Base-by-base conservation (phyloP, 2,329 filamentous ascomycete genomes). In the Cercospora sp. region DNA sequence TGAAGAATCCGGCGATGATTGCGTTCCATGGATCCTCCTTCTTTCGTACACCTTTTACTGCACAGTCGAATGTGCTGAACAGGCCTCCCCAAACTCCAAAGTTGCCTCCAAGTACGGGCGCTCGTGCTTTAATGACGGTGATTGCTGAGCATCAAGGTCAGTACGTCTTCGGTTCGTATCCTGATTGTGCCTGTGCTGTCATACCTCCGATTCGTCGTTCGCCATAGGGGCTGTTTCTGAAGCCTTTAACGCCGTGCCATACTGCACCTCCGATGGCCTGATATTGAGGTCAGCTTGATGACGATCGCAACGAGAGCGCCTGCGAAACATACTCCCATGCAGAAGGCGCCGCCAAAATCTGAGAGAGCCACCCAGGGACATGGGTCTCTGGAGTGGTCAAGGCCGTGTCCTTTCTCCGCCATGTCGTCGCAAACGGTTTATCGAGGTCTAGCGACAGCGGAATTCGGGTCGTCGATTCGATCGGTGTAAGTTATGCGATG, bases 1-100 rank as follows among this genome's bases (percentile, higher is more conserved):
- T 98, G 82, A 97, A 94, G 86, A 97, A 97, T 64, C 95, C 95
- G 51, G 94, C 95, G 75, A 94, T 96, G 80, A 99, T 98, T 77
- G 94, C 93, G 83, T 98, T 98, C 84, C 93, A 98, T 13, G 95
- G 93, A 80, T 98, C 95, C 81, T 99, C 95, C 89, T 97, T 98
- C 86, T 95, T 92, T 42, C 80, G 77, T 73, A 85, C 84, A 67
- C 94, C 94, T 86, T 98, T 99, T 70, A 97, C 91, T 23, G 94
- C 91, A 84, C 95, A 99, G 83, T 99, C 95, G 78, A 94, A 98
- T 70, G 93, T 96, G 75, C 90, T 93, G 86, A 98, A 98, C 67
- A 98, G 84, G 73, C 95, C 95, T 79, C 95, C 94, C 94, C 95
- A 98, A 66, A 97, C 93, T 76, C 94, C 94, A 76, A 98, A 99